A percentile compares a stretch with the other conserved stretches of the same genome.
Conservation (phyloP, 208 protist species). For the Leishmania martiniquensis region DNA sequence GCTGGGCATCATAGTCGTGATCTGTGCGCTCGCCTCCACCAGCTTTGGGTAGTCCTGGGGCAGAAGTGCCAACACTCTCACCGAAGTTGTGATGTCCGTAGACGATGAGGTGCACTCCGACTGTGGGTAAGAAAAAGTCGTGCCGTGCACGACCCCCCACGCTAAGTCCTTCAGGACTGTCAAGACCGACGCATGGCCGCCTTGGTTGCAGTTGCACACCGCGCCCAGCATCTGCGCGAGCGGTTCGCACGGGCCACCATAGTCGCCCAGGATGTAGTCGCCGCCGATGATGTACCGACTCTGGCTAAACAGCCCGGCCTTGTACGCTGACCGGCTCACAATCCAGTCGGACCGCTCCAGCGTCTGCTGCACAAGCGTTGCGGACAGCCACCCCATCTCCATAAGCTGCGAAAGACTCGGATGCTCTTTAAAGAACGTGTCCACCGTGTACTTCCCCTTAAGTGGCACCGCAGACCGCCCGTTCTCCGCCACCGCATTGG, state of each 20-base stretch:
- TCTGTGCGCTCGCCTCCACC: background rate
- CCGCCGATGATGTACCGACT: constrained; percentile 50
- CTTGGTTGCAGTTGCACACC: constrained; percentile 46
- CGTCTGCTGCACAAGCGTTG: constrained; percentile 24
- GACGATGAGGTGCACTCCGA: constrained; percentile 9
- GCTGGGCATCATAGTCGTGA: background rate
- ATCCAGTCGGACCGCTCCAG: constrained; percentile 22
- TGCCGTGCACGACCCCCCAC: background rate
- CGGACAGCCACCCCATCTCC: constrained; percentile 49
- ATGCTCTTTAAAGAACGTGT: background rate
- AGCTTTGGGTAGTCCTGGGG: background rate
- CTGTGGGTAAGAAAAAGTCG: constrained; percentile 6
- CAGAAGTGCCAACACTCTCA: background rate
- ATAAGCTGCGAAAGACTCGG: constrained; percentile 24
- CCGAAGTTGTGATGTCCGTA: background rate
- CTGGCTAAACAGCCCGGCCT: constrained; percentile 44
- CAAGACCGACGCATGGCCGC: constrained; percentile 8
- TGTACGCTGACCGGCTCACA: constrained; percentile 21
- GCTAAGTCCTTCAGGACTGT: background rate
- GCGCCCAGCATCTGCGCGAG: constrained; percentile 25
- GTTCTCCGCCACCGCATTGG: background rate
- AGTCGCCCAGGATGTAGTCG: constrained; percentile 63
- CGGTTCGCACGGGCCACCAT: constrained; percentile 36
- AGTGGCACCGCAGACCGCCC: background rate
- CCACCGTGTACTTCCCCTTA: background rate